Evolutionary conservation across 305 asterid species (phyloP).

Genomic region (Fraxinus velutina): DNA sequence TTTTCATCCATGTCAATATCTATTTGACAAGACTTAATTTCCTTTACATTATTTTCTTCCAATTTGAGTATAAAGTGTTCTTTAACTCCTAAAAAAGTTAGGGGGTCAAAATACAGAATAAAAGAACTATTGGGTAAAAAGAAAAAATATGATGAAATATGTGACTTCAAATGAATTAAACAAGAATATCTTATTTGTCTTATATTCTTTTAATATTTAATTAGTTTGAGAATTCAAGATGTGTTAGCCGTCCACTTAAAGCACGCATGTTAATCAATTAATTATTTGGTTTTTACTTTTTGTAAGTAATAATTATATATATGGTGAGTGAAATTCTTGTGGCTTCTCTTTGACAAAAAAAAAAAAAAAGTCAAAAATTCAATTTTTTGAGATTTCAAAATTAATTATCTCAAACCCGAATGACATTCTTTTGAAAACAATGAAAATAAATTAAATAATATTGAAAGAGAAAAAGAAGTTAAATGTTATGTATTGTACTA

Average conservation of each 20-base stretch:
- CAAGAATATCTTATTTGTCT: conserved; percentile 23
- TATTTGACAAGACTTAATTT: not conserved
- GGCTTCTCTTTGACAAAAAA: not conserved
- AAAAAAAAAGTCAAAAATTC: not conserved
- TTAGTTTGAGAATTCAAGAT: conserved; percentile 3
- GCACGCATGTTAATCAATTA: not conserved
- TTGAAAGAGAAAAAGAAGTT: not conserved
- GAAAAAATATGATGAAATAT: conserved; percentile 9
- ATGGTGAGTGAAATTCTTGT: not conserved
- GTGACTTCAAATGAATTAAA: conserved; percentile 14
- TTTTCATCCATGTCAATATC: not conserved
- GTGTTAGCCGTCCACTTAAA: conserved; percentile 1
- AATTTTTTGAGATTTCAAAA: not conserved
- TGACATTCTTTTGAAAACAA: not conserved
- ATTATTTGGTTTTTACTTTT: not conserved
- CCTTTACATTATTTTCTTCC: not conserved
- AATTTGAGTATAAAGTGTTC: not conserved
- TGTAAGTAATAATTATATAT: not conserved
- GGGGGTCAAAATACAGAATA: not conserved
- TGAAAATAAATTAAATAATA: no score
- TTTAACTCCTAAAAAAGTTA: not conserved
- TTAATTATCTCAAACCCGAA: not conserved
- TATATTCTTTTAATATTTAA: not conserved
- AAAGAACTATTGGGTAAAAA: conserved; percentile 1
- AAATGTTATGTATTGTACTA: no score